phyloP scores from a whole-genome alignment of 2,329 filamentous ascomycete species.

The Penicillium griseofulvum region DNA sequence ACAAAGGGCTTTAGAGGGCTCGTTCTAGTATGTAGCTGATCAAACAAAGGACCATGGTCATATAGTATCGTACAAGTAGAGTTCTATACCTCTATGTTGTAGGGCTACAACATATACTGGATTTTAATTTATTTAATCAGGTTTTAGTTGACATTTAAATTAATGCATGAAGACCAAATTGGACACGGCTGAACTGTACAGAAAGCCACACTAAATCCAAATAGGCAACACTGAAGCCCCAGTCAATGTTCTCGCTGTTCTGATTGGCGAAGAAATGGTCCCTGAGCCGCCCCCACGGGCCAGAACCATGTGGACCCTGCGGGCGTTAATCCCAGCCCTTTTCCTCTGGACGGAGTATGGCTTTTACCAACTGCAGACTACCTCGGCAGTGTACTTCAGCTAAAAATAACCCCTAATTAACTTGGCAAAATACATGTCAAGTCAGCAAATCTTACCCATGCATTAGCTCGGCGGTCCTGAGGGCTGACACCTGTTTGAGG shows the following conservation, averaged over 20 bases:
- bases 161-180: neutral
- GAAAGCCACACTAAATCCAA: neutral
- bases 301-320: neutral
- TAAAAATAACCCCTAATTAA: too few species aligned
- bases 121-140: too few species aligned
- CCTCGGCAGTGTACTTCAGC: too few species aligned
- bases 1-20: neutral
- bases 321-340: too few species aligned
- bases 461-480: neutral
- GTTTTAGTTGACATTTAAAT: neutral
- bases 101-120: too few species aligned
- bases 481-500: neutral
- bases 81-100: too few species aligned
- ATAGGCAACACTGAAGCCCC: neutral
- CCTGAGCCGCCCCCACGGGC: neutral
- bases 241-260: neutral
- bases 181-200: neutral
- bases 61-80: too few species aligned
- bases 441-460: neutral
- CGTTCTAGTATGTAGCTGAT: too few species aligned
- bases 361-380: neutral
- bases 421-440: neutral
- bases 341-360: neutral
- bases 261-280: neutral
- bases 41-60: too few species aligned